A percentile compares a stretch with the other conserved stretches of the same genome.
Evolutionary conservation across 148 eudicot species (phyloP).

Genomic region (Silene latifolia): DNA sequence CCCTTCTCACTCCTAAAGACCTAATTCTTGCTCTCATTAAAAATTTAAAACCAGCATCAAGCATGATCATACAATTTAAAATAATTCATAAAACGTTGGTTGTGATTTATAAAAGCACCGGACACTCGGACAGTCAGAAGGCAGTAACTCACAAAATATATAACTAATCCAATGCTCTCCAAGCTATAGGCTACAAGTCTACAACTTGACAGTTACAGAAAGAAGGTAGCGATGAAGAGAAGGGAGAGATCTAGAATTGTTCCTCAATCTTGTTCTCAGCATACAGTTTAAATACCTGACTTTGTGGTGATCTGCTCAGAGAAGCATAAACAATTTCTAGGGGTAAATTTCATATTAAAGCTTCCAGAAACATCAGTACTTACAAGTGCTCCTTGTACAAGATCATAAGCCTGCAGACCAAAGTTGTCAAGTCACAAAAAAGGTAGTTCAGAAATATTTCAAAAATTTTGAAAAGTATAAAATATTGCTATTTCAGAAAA

Average conservation of each 20-base stretch:
- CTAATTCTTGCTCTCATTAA: neutral
- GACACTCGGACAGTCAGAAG: neutral
- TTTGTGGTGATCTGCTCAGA: neutral
- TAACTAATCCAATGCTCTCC: neutral
- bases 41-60: neutral
- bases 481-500: neutral
- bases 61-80: neutral
- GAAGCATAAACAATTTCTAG: neutral
- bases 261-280: neutral
- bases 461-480: neutral
- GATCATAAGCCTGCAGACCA: conserved; percentile 77
- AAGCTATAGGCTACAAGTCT: neutral
- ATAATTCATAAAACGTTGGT: neutral
- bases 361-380: conserved; percentile 26
- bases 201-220: neutral
- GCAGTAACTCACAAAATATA: neutral
- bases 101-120: too few relatives aligned
- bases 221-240: neutral
- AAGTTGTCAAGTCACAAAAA: conserved; percentile 11
- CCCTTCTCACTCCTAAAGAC: neutral
- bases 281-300: neutral
- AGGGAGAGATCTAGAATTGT: neutral
- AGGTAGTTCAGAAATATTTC: neutral
- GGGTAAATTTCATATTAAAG: neutral
- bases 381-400: conserved; percentile 85